Conservation (phyloP, 495 filamentous ascomycete species). For the Penicillium pancosmium region DNA sequence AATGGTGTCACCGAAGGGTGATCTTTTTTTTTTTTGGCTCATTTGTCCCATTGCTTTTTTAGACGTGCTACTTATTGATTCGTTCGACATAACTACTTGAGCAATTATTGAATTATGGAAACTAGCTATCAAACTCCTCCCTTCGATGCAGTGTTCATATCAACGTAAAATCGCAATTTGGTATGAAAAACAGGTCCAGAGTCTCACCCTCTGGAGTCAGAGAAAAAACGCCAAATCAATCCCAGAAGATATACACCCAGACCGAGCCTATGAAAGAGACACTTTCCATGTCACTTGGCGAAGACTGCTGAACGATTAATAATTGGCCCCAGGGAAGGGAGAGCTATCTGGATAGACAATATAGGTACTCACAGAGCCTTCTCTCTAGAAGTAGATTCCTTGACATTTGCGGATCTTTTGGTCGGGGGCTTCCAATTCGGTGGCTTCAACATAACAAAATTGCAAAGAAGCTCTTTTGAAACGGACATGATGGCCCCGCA, state of each 20-base stretch:
- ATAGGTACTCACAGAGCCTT: slow-evolving; percentile 16
- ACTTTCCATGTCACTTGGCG: not conserved
- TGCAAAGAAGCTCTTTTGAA: slow-evolving; percentile 88
- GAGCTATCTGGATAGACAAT: not conserved
- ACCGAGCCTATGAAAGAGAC: not conserved
- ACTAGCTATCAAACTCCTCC: not conserved
- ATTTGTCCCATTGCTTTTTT: too few species aligned
- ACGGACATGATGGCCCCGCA: slow-evolving; percentile 99
- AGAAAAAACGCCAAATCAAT: too few species aligned
- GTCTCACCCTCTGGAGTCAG: too few species aligned
- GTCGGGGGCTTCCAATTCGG: slow-evolving; percentile 95
- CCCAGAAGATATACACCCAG: too few species aligned
- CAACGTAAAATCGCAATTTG: too few species aligned
- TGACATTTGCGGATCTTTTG: slow-evolving; percentile 93
- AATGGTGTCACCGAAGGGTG: too few species aligned
- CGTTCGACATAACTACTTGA: too few species aligned
- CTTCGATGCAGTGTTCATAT: not conserved
- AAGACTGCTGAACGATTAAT: not conserved
- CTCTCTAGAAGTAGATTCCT: slow-evolving; percentile 13
- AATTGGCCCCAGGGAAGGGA: not conserved
- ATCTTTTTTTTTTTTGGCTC: too few species aligned
- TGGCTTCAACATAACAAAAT: slow-evolving; percentile 95
- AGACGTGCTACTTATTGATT: too few species aligned
- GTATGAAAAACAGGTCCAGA: too few species aligned
- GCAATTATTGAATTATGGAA: not conserved